These are phyloP conservation scores for Pseudotsuga menziesii DNA, from an alignment of 75 land plant genomes.

Conservation along the genomic window DNA sequence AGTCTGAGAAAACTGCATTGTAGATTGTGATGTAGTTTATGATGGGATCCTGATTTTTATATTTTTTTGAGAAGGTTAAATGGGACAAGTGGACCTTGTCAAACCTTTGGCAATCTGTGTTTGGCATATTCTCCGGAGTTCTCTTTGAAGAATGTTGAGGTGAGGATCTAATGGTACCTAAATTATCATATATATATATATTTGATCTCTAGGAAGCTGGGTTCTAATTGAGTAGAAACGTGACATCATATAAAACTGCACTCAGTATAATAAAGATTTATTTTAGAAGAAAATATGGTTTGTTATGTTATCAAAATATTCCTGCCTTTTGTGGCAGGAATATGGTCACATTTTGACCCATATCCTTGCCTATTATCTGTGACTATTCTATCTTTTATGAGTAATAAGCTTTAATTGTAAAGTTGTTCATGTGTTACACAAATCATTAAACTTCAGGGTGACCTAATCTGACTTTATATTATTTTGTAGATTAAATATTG, in stretches of 20 bases:
- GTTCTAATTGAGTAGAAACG: neutral
- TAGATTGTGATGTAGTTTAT: neutral
- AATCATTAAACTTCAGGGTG: neutral
- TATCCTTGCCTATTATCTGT: too few relatives aligned
- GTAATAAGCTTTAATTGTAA: neutral
- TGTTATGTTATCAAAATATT: neutral
- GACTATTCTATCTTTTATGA: neutral
- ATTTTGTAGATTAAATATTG: neutral
- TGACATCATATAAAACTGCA: neutral
- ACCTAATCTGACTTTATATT: neutral
- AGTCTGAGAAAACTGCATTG: neutral
- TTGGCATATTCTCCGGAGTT: constrained; percentile 68
- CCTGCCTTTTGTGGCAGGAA: neutral
- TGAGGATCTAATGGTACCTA: constrained; percentile 6
- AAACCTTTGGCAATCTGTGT: constrained; percentile 79
- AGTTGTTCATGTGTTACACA: neutral
- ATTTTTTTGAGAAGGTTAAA: constrained; percentile 37
- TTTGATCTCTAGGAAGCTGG: neutral
- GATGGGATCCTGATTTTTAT: neutral
- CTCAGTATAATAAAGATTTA: neutral
- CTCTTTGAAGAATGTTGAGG: constrained; percentile 83
- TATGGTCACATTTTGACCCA: neutral
- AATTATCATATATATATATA: neutral
- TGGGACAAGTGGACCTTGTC: constrained; percentile 89
- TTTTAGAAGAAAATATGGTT: neutral